Conservation (phyloP, 139 green algal genomes). For the Microglena sp. region DNA sequence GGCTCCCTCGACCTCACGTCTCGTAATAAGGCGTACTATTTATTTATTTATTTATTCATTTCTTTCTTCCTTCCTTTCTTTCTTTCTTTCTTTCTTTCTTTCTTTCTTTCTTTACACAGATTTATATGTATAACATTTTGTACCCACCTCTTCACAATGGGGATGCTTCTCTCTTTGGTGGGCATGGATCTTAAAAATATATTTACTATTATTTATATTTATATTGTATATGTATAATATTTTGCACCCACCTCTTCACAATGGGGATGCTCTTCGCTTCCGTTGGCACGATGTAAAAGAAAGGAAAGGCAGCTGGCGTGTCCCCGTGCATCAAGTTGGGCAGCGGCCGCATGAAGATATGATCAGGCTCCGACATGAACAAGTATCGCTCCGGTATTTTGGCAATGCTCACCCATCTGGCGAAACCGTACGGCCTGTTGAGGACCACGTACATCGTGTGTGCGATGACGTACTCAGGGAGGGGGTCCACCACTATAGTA, state of each 20-base stretch:
- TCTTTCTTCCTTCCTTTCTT: no score
- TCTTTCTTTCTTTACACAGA: no score
- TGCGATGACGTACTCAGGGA: background rate
- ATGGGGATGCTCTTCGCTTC: slow-evolving; percentile 19
- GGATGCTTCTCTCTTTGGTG: no score
- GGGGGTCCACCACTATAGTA: slow-evolving; percentile 7
- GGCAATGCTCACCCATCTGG: slow-evolving; percentile 43
- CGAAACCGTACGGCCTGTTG: slow-evolving; percentile 73
- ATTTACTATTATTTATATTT: no score
- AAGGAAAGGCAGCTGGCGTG: slow-evolving; percentile 78
- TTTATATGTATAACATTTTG: no score
- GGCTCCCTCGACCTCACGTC: no score
- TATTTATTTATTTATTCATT: no score
- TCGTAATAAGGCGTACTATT: no score
- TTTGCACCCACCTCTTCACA: slow-evolving; percentile 17
- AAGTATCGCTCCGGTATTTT: slow-evolving; percentile 3
- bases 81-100: no score
- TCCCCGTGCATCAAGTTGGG: slow-evolving; percentile 71
- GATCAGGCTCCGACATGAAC: slow-evolving; percentile 35
- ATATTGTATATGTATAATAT: no score
- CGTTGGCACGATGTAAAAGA: slow-evolving; percentile 91
- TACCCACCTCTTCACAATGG: no score
- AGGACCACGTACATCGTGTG: slow-evolving; percentile 5
- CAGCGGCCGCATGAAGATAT: slow-evolving; percentile 80
- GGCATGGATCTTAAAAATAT: no score